These are phyloP conservation scores for Lecanosticta acicola DNA, from an alignment of 2,329 filamentous ascomycete genomes.

Conservation along the genomic window DNA sequence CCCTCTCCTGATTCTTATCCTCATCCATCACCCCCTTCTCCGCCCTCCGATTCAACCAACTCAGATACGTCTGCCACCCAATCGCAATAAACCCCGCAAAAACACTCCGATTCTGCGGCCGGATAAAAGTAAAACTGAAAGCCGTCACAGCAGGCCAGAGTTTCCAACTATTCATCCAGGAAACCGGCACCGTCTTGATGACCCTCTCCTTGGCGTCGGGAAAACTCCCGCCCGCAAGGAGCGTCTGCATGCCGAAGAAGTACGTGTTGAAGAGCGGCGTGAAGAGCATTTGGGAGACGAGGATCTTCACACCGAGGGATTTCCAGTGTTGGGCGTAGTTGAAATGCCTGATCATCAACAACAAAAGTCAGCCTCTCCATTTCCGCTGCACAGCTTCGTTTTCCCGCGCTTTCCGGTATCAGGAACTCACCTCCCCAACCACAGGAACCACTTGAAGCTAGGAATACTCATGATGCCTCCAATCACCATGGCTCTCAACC, in stretches of 20 bases:
- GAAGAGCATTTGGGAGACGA: slow-evolving; percentile 73
- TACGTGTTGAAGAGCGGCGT: slow-evolving; percentile 59
- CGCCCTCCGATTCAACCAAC: slow-evolving; percentile 68
- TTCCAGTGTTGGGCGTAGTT: slow-evolving; percentile 70
- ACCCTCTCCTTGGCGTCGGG: slow-evolving; percentile 65
- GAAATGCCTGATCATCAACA: slow-evolving; percentile 57
- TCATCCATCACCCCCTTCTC: slow-evolving; percentile 47
- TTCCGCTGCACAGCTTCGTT: no score
- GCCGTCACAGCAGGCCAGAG: slow-evolving; percentile 85
- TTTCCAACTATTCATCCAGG: slow-evolving; percentile 73
- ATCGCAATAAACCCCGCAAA: slow-evolving; percentile 73
- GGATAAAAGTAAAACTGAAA: slow-evolving; percentile 79
- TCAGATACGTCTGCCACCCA: slow-evolving; percentile 89
- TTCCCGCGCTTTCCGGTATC: no score
- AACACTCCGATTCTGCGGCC: slow-evolving; percentile 70
- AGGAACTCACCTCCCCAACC: slow-evolving; percentile 53
- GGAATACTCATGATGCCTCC: slow-evolving; percentile 70
- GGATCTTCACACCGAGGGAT: slow-evolving; percentile 70
- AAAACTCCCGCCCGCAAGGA: slow-evolving; percentile 55
- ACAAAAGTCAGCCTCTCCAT: slow-evolving; percentile 20
- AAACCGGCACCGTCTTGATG: slow-evolving; percentile 67
- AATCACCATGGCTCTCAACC: slow-evolving; percentile 66
- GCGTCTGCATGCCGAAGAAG: slow-evolving; percentile 48
- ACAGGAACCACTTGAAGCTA: slow-evolving; percentile 77
- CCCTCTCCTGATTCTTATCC: slow-evolving; percentile 21